Evolutionary conservation across 2,329 filamentous ascomycete genomes (phyloP), one percentile per base, ranked within the genome.

Genomic region (Ramichloridium luteum): DNA sequence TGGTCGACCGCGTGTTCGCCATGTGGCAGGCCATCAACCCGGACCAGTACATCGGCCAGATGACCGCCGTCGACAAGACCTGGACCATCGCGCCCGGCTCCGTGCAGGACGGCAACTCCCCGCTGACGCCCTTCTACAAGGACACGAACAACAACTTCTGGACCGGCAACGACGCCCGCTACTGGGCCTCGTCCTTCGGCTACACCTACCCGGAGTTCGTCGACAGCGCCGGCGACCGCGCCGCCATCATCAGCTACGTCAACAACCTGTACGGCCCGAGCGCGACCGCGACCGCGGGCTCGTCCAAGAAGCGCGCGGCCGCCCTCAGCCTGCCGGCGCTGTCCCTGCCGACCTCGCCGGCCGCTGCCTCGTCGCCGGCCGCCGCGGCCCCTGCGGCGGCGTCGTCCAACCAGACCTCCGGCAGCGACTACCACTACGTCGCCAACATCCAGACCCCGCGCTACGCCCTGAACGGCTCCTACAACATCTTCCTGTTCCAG

Each of bases 11-110:
- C 4, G 56, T 81, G 20, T 72, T 84, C 42, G 73, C 81, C 16
- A 68, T 92, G 41, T 92, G 80, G 80, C 81, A 90, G 58, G 63
- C 68, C 1, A 55, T 88, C 13, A 70, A 90, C 44, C 78, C 79
- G 0, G 59, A 72, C 14, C 69, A 69, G 16, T 88, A 75, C 59
- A 68, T 83, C 6, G 58, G 63, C n/a, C 67, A 74, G 1, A 67
- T 71, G 38, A 44, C 59, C 3, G 58, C 58, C 28, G 39, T 70
- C 64, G 34, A 59, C 57, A n/a, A 67, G 9, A 80, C 75, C 3
- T 85, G 73, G 47, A 78, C 73, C 0, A 71, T 67, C 5, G 49
- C 63, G 1, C 56, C 59, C 9, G 73, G 73, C 2, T 60, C 68
- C 1, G 55, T 67, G 4, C 36, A 49, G 23, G 41, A 50, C 31